Evolutionary conservation across 2,329 filamentous ascomycete genomes (phyloP).

Genomic region (Pseudocercospora musae): DNA sequence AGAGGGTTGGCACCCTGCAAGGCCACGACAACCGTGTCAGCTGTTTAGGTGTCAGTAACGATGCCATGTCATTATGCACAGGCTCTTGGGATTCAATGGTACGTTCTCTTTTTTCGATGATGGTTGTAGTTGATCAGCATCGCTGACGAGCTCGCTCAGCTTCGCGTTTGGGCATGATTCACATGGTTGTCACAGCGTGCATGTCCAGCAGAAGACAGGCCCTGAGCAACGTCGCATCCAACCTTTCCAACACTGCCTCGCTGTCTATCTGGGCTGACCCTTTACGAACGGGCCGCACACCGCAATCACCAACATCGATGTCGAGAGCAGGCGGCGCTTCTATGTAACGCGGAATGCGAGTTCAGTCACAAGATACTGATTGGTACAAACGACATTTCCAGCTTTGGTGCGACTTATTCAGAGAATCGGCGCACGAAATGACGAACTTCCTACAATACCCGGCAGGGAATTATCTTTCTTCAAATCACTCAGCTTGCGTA

Average conservation of each 20-base stretch:
- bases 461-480: slow-evolving; percentile 18
- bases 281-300: not conserved
- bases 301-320: not conserved
- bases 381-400: slow-evolving; percentile 1
- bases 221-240: not conserved
- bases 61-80: slow-evolving; percentile 98
- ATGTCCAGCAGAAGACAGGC: not conserved
- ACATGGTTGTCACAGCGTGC: not conserved
- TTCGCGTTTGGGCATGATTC: slow-evolving; percentile 52
- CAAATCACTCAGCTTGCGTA: slow-evolving; percentile 23
- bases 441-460: slow-evolving; percentile 12
- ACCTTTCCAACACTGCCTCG: not conserved
- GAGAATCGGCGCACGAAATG: slow-evolving; percentile 11
- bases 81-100: slow-evolving; percentile 99
- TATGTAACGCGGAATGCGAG: slow-evolving; percentile 13
- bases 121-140: not conserved
- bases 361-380: not conserved
- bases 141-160: slow-evolving; percentile 36
- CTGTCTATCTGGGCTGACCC: not conserved
- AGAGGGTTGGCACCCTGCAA: slow-evolving; percentile 93
- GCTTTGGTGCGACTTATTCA: slow-evolving; percentile 7
- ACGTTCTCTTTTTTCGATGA: slow-evolving; percentile 44
- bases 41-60: slow-evolving; percentile 97
- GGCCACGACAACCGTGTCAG: slow-evolving; percentile 99
- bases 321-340: slow-evolving; percentile 13